Percentiles rank a stretch among this genome's conserved stretches.
phyloP scores from a whole-genome alignment of 495 filamentous ascomycete genomes.

The Platismatia glauca region DNA sequence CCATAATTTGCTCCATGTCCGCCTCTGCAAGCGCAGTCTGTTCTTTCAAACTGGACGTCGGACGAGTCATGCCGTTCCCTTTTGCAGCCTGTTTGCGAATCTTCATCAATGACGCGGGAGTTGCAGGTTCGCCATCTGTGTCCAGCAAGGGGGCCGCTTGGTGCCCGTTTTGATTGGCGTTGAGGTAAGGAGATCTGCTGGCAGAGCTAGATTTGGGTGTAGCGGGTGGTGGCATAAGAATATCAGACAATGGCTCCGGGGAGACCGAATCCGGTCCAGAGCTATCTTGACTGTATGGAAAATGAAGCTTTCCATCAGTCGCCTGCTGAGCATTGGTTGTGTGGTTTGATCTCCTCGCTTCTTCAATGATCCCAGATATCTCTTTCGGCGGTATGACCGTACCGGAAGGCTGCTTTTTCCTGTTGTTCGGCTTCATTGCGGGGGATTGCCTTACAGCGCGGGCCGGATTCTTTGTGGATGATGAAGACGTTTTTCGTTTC shows the following conservation, averaged over 20 bases:
- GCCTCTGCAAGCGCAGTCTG: constrained; percentile 27
- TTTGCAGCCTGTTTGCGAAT: constrained; percentile 39
- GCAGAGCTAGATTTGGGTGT: constrained; percentile 41
- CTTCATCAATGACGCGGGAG: constrained; percentile 80
- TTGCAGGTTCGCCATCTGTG: constrained; percentile 48
- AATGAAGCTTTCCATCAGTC: constrained; percentile 32
- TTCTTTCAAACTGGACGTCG: constrained; percentile 35
- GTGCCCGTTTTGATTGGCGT: constrained; percentile 30
- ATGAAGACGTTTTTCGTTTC: constrained; percentile 30
- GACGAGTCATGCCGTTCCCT: constrained; percentile 16
- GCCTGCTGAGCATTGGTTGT: constrained; percentile 27
- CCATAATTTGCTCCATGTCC: constrained; percentile 50
- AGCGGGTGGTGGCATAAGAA: constrained; percentile 64
- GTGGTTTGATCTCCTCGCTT: constrained; percentile 28
- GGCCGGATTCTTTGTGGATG: constrained; percentile 34
- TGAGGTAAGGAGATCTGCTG: constrained; percentile 46
- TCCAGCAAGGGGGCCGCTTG: constrained; percentile 16
- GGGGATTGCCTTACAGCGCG: constrained; percentile 65
- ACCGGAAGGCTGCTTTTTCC: constrained; percentile 49
- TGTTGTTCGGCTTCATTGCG: constrained; percentile 63
- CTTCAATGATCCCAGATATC: constrained; percentile 40
- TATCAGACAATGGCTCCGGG: constrained; percentile 59
- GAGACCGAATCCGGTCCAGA: constrained; percentile 64
- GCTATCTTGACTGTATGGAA: constrained; percentile 44
- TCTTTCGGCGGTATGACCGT: constrained; percentile 48